Conservation (phyloP, 257 asterid species). For the Forsythia viridissima region DNA sequence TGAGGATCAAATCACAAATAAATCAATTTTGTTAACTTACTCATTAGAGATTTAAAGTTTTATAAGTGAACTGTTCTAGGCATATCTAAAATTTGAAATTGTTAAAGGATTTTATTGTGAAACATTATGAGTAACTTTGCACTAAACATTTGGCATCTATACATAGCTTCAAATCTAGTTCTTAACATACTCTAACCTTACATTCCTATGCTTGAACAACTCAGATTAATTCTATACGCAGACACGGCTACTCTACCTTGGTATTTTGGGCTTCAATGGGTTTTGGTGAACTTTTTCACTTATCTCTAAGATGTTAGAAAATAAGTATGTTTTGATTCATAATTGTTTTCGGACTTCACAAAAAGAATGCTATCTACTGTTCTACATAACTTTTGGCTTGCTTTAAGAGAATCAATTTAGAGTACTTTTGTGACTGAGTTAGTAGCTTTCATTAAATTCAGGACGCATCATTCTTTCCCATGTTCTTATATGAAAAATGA, state of each 20-base stretch:
- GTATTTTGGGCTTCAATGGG: too few relatives aligned
- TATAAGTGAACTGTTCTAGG: background rate
- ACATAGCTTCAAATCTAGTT: background rate
- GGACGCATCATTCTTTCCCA: background rate
- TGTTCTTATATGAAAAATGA: constrained; percentile 1
- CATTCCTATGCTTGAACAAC: background rate
- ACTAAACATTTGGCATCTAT: background rate
- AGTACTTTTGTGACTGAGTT: background rate
- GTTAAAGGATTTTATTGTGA: background rate
- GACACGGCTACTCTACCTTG: too few relatives aligned
- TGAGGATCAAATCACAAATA: background rate
- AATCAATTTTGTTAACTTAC: background rate
- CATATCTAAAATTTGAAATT: background rate
- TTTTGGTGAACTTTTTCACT: too few relatives aligned
- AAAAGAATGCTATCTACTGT: background rate
- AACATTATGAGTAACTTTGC: background rate
- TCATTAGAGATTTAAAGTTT: background rate
- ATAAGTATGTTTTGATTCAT: too few relatives aligned
- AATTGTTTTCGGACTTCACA: background rate
- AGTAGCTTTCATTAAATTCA: background rate
- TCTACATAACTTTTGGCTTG: background rate
- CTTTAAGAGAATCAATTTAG: background rate
- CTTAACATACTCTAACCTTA: background rate
- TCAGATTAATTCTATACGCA: background rate
- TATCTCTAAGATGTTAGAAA: too few relatives aligned